Percentiles rank a stretch among this genome's conserved stretches.
phyloP scores from a whole-genome alignment of 768 basidiomycete species.

The Amanita rubescens region DNA sequence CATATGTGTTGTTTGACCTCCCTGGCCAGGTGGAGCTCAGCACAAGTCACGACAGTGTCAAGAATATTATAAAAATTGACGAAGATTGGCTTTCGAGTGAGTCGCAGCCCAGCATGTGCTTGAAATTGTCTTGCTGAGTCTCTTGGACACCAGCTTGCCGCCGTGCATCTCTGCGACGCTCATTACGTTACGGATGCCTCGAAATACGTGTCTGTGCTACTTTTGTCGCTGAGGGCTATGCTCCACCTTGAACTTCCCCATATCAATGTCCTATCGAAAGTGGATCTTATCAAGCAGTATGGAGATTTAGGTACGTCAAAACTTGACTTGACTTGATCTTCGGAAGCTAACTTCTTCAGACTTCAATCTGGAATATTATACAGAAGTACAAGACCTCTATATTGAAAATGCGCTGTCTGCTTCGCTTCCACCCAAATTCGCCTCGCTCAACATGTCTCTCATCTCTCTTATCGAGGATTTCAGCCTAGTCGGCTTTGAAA shows the following conservation, averaged over 20 bases:
- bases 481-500: constrained; percentile 91
- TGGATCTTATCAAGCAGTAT: constrained; percentile 85
- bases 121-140: background rate
- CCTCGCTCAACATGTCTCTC: constrained; percentile 81
- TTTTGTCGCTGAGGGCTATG: constrained; percentile 93
- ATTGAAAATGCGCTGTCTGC: constrained; percentile 68
- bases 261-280: constrained; percentile 93
- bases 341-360: constrained; percentile 38
- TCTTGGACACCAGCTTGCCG: constrained; percentile 73
- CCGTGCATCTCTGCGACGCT: constrained; percentile 93
- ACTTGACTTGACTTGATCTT: background rate
- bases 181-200: constrained; percentile 95
- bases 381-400: constrained; percentile 95
- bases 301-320: constrained; percentile 76
- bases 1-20: constrained; percentile 90
- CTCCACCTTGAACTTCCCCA: constrained; percentile 98
- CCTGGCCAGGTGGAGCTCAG: constrained; percentile 97
- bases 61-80: constrained; percentile 66
- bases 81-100: constrained; percentile 79
- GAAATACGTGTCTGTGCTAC: constrained; percentile 88
- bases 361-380: constrained; percentile 97
- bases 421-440: constrained; percentile 55
- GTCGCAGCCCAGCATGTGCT: constrained; percentile 21
- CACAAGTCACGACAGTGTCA: constrained; percentile 90
- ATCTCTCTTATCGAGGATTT: constrained; percentile 93